Percentiles rank a stretch among this genome's conserved stretches.
These are phyloP conservation scores for Lactarius sp. DNA, from an alignment of 768 basidiomycete genomes.

Conservation along the genomic window DNA sequence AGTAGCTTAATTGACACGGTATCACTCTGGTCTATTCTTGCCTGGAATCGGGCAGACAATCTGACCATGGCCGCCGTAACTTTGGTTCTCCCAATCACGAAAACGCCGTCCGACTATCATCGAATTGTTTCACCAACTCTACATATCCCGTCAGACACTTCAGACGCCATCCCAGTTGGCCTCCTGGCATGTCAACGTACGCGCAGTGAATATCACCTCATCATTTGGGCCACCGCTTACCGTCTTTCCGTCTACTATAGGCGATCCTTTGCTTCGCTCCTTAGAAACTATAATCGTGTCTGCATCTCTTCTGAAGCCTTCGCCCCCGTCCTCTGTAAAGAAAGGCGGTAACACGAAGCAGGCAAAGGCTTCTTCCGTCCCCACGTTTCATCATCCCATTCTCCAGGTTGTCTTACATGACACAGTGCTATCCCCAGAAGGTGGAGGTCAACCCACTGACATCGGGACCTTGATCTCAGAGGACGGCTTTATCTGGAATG, in stretches of 20 bases:
- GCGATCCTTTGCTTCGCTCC: conserved; percentile 62
- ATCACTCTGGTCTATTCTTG: no score
- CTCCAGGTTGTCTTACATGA: conserved; percentile 70
- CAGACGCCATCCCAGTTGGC: conserved; percentile 61
- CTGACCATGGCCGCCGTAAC: conserved; percentile 40
- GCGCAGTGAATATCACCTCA: conserved; percentile 18
- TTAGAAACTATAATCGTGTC: conserved; percentile 55
- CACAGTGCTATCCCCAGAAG: conserved; percentile 78
- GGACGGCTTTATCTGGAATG: conserved; percentile 49
- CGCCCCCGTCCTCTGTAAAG: conserved; percentile 34
- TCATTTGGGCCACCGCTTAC: not conserved
- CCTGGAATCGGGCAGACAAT: not conserved
- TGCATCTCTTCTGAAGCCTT: conserved; percentile 43
- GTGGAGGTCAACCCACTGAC: conserved; percentile 78
- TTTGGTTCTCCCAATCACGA: conserved; percentile 37
- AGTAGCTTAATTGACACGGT: no score
- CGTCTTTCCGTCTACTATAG: conserved; percentile 37
- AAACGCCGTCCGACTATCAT: conserved; percentile 57
- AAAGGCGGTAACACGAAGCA: conserved; percentile 48
- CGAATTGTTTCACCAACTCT: conserved; percentile 58
- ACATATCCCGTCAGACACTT: conserved; percentile 39
- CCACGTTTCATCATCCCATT: conserved; percentile 43
- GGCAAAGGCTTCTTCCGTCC: conserved; percentile 48
- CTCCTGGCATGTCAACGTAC: conserved; percentile 75
- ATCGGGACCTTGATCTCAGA: conserved; percentile 49